Evolutionary conservation across 2,329 filamentous ascomycete species (phyloP), one percentile per base, ranked within the genome.

Genomic region (Sclerotinia minor): DNA sequence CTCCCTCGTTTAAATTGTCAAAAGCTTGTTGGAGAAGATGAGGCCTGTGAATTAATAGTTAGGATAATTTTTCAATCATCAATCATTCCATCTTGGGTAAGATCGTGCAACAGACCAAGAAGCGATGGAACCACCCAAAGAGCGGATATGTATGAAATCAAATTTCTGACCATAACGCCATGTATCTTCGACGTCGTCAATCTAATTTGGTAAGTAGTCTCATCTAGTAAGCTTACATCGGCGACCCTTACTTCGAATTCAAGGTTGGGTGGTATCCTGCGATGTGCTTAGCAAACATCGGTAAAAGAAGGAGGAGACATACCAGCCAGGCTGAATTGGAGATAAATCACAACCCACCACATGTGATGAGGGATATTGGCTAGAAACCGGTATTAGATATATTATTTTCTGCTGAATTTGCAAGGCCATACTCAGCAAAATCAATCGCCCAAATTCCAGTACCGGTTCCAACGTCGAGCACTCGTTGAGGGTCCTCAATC

Each of bases 81-180:
- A 1, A 38, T 50, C n/a, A 50, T 63, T 21, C 2, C 15, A 17
- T 35, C 29, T 9, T 24, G 9, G 5, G 38, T 26, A 5, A 6
- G 19, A 5, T 50, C 15, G 13, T 63, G 47, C n/a, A 24, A 78
- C 80, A 77, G 1, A 76, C 73, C 64, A 81, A 79, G 65, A 81
- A 79, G 63, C 74, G 80, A 41, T 67, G 53, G 69, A 78, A 76
- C 35, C 63, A 26, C 49, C 63, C 21, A 65, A 26, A 19, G 72
- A 72, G 47, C 65, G 65, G 24, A 60, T 60, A 32, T 67, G 65
- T 49, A 67, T 64, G 17, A 64, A 67, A 26, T 67, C 65, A 29
- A 67, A 67, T 32, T 44, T 44, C 13, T 72, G 63, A 11, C 64
- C 61, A 24, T 74, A 68, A 49, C 73, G 72, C 69, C 75, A 74